A percentile compares a stretch with the other conserved stretches of the same genome.
phyloP scores from a whole-genome alignment of 345 rosid species.

The Durio zibethinus region DNA sequence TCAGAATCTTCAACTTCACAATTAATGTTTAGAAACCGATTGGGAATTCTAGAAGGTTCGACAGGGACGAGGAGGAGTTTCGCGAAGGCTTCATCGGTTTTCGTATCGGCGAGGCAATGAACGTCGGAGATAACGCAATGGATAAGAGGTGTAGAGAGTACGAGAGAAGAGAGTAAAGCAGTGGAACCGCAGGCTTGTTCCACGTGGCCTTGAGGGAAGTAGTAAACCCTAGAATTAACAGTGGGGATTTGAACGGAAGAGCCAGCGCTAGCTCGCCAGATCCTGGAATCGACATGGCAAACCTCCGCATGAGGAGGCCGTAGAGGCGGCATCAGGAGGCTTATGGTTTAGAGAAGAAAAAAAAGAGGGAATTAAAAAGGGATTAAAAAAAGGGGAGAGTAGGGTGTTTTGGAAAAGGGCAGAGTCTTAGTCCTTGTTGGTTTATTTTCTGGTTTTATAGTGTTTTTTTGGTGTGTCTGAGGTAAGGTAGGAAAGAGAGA shows the following conservation, averaged over 20 bases:
- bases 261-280: slow-evolving; percentile 91
- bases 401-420: not conserved
- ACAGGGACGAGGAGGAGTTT: slow-evolving; percentile 36
- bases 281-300: slow-evolving; percentile 47
- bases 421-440: not conserved
- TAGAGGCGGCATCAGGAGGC: slow-evolving; percentile 29
- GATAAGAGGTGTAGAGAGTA: slow-evolving; percentile 29
- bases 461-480: not conserved
- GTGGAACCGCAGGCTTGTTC: slow-evolving; percentile 49
- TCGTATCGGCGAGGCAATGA: slow-evolving; percentile 57
- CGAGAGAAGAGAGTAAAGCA: slow-evolving; percentile 24
- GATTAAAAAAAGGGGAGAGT: not conserved
- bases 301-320: slow-evolving; percentile 22
- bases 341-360: slow-evolving; percentile 23
- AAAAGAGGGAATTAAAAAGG: too few species aligned
- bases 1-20: slow-evolving; percentile 28
- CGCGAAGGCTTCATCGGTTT: slow-evolving; percentile 74
- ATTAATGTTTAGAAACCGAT: not conserved
- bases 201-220: slow-evolving; percentile 83
- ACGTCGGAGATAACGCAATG: slow-evolving; percentile 51
- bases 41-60: slow-evolving; percentile 17
- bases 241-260: slow-evolving; percentile 57
- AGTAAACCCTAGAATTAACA: slow-evolving; percentile 64
- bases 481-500: slow-evolving; percentile 8
- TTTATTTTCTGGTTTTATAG: not conserved